Conservation (phyloP, 768 basidiomycete genomes). For the Phallus indusiatus region DNA sequence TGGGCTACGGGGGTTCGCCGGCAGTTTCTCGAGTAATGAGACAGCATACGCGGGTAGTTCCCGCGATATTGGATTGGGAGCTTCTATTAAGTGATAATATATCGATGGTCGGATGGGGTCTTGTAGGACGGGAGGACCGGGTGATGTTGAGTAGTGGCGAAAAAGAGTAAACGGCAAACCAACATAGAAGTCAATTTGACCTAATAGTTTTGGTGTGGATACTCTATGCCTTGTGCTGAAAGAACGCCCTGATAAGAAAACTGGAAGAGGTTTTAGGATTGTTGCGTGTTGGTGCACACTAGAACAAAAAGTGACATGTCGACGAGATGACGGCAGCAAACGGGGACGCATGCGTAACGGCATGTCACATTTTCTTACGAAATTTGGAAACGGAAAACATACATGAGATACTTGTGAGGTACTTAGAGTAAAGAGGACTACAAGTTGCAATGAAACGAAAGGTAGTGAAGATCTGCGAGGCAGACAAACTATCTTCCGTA, state of each 20-base stretch:
- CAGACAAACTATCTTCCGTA: not conserved
- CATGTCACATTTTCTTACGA: not conserved
- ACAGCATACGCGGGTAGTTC: conserved; percentile 48
- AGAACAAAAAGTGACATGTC: not conserved
- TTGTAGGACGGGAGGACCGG: conserved; percentile 16
- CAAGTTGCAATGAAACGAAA: not conserved
- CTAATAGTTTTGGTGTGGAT: not conserved
- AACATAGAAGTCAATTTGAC: not conserved
- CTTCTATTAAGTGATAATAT: conserved; percentile 55
- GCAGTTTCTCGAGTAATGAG: conserved; percentile 46
- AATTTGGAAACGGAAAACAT: too few relatives aligned
- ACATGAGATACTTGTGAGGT: not conserved
- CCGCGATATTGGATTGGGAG: conserved; percentile 40
- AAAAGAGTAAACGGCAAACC: not conserved
- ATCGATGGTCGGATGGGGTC: conserved; percentile 59
- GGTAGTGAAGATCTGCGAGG: not conserved
- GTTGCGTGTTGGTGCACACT: not conserved
- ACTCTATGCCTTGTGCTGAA: too few relatives aligned
- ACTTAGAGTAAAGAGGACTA: not conserved
- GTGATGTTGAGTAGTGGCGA: not conserved
- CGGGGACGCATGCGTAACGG: not conserved
- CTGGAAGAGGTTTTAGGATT: too few relatives aligned
- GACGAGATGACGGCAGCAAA: not conserved
- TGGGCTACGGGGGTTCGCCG: conserved; percentile 34
- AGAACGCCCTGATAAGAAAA: too few relatives aligned